Evolutionary conservation across 2,329 filamentous ascomycete species (phyloP).

Genomic region (Penicillium sp.): DNA sequence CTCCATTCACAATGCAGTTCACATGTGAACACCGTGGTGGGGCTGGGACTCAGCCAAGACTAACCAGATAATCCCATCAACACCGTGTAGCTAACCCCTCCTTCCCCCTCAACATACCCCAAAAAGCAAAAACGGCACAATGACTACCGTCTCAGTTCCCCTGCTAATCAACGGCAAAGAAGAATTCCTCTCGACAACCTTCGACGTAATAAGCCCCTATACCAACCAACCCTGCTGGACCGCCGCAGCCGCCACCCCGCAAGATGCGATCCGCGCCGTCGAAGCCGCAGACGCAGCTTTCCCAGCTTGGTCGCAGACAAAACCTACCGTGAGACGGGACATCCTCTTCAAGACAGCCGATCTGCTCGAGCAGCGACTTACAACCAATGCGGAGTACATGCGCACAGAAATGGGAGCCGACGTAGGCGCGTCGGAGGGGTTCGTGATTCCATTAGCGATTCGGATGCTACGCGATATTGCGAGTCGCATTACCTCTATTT

Average conservation of each 20-base stretch:
- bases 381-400: constrained; percentile 62
- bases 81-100: not conserved
- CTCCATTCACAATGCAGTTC: not conserved
- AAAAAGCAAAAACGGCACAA: constrained; percentile 2
- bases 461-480: constrained; percentile 51
- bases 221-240: constrained; percentile 55
- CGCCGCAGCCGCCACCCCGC: constrained; percentile 53
- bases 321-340: constrained; percentile 62
- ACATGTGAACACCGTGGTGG: not conserved
- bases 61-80: not conserved
- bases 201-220: constrained; percentile 55
- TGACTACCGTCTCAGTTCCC: constrained; percentile 25
- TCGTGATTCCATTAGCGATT: constrained; percentile 33
- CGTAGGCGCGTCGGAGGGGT: constrained; percentile 31
- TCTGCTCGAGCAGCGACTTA: constrained; percentile 44
- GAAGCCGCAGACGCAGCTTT: constrained; percentile 64
- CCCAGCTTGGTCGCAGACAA: constrained; percentile 64
- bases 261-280: constrained; percentile 46
- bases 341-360: constrained; percentile 70
- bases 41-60: not conserved
- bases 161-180: constrained; percentile 42
- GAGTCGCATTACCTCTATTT: constrained; percentile 48
- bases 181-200: constrained; percentile 29
- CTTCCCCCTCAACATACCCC: not conserved
- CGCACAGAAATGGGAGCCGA: constrained; percentile 54